Evolutionary conservation across 2,329 filamentous ascomycete genomes (phyloP).

Genomic region (Monosporascus sp.): DNA sequence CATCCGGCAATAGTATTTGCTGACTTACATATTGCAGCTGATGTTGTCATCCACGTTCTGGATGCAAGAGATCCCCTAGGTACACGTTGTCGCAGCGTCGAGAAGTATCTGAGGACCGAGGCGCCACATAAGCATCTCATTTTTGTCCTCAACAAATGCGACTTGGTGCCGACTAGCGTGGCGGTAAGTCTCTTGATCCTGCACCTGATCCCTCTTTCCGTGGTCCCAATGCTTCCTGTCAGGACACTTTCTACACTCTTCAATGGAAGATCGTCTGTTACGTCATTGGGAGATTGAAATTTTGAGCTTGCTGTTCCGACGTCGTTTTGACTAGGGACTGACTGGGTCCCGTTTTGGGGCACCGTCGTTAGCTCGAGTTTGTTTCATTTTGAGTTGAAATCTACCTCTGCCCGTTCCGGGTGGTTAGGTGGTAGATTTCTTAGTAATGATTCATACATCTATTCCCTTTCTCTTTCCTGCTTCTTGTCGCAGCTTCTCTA

Average conservation of each 20-base stretch:
- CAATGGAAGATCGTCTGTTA: slow-evolving; percentile 92
- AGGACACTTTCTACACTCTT: slow-evolving; percentile 71
- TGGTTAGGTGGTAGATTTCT: slow-evolving; percentile 74
- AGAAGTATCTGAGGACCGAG: slow-evolving; percentile 91
- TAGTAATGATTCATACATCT: slow-evolving; percentile 96
- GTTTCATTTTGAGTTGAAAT: slow-evolving; percentile 98
- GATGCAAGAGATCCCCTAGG: slow-evolving; percentile 87
- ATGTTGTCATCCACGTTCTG: slow-evolving; percentile 91
- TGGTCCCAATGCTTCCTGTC: slow-evolving; percentile 67
- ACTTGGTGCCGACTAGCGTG: slow-evolving; percentile 85
- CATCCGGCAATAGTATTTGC: slow-evolving; percentile 1
- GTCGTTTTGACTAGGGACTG: slow-evolving; percentile 62
- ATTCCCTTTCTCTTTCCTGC: slow-evolving; percentile 32
- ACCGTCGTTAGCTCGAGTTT: slow-evolving; percentile 69
- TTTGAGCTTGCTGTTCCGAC: slow-evolving; percentile 61
- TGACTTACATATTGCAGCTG: slow-evolving; percentile 78
- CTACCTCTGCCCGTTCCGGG: slow-evolving; percentile 59
- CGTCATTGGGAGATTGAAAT: slow-evolving; percentile 91
- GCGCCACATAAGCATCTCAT: slow-evolving; percentile 94
- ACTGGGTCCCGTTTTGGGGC: slow-evolving; percentile 82
- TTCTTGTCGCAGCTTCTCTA: slow-evolving; percentile 22
- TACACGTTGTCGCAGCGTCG: slow-evolving; percentile 81
- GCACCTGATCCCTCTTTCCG: slow-evolving; percentile 12
- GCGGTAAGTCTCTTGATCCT: slow-evolving; percentile 63
- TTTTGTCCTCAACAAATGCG: slow-evolving; percentile 86